phyloP scores from a whole-genome alignment of 257 asterid genomes.

The Solanum okadae region DNA sequence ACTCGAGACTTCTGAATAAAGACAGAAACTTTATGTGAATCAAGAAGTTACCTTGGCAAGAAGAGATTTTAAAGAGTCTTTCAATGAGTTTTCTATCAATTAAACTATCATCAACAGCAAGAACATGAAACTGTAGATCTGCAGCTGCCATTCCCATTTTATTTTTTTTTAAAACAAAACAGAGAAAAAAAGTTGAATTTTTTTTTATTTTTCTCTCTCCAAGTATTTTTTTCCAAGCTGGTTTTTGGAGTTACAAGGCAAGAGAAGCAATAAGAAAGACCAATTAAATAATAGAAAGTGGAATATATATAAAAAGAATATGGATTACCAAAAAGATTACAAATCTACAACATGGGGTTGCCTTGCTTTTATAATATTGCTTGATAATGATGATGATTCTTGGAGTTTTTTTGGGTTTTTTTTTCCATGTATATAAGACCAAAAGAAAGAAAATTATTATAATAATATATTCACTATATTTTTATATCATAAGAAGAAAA shows the following conservation, averaged over 20 bases:
- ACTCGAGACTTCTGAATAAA: not conserved
- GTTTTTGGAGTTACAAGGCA: conserved; percentile 49
- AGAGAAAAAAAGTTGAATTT: not conserved
- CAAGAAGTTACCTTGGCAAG: conserved; percentile 30
- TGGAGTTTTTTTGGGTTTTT: not conserved
- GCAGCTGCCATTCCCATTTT: conserved; percentile 28
- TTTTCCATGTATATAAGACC: not conserved
- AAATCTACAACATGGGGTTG: conserved; percentile 4
- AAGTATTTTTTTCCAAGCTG: conserved; percentile 26
- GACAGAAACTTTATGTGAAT: too few relatives aligned
- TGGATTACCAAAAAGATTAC: conserved; percentile 3
- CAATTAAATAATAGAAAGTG: not conserved
- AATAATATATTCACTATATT: too few relatives aligned
- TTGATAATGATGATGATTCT: not conserved
- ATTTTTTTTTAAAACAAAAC: not conserved
- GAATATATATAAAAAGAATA: not conserved
- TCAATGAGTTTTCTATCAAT: conserved; percentile 41
- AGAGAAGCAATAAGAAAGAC: conserved; percentile 33
- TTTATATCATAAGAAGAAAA: too few relatives aligned
- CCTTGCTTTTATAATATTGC: not conserved
- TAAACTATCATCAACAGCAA: conserved; percentile 43
- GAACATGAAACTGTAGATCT: conserved; percentile 35
- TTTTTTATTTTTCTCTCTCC: conserved; percentile 10
- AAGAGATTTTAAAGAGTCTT: conserved; percentile 33
- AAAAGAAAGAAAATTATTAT: not conserved